Percentiles rank a stretch among this genome's conserved stretches.
These are phyloP conservation scores for Aotearoamyces nothofagi DNA, from an alignment of 2,329 filamentous ascomycete genomes.

Conservation along the genomic window DNA sequence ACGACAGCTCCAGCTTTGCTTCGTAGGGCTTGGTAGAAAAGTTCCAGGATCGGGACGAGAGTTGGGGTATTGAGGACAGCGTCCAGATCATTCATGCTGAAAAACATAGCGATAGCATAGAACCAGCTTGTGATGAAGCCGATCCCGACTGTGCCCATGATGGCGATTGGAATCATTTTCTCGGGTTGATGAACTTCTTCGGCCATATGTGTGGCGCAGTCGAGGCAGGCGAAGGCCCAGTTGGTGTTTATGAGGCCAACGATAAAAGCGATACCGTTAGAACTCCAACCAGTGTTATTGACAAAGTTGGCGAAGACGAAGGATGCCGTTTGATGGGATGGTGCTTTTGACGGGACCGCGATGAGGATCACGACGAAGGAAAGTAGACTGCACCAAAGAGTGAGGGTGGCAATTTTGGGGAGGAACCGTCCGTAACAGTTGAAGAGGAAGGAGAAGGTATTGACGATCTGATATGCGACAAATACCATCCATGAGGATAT, in stretches of 20 bases:
- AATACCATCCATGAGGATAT: slow-evolving; percentile 26
- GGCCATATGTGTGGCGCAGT: slow-evolving; percentile 27
- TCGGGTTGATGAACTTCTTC: slow-evolving; percentile 28
- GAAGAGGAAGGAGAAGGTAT: slow-evolving; percentile 21
- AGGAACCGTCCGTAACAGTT: slow-evolving; percentile 25
- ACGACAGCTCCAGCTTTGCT: slow-evolving; percentile 24
- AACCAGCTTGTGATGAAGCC: slow-evolving; percentile 25
- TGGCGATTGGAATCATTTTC: slow-evolving; percentile 23
- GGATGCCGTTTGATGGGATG: slow-evolving; percentile 22
- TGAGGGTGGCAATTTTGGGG: slow-evolving; percentile 13
- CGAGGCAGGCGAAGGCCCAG: slow-evolving; percentile 24
- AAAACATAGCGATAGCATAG: slow-evolving; percentile 27
- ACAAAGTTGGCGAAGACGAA: slow-evolving; percentile 27
- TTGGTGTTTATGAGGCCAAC: slow-evolving; percentile 28
- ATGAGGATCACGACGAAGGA: slow-evolving; percentile 26
- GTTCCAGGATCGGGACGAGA: slow-evolving; percentile 25
- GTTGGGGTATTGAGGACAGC: slow-evolving; percentile 19
- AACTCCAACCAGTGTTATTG: slow-evolving; percentile 27
- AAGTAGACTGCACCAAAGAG: slow-evolving; percentile 22
- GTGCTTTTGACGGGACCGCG: slow-evolving; percentile 23
- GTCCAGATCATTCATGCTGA: slow-evolving; percentile 24
- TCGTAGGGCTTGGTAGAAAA: slow-evolving; percentile 25
- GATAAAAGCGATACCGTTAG: slow-evolving; percentile 28
- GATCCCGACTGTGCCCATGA: slow-evolving; percentile 25
- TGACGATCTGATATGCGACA: slow-evolving; percentile 21